These are phyloP conservation scores for Pseudofabraea citricarpa DNA, from an alignment of 2,329 filamentous ascomycete genomes.

Conservation along the genomic window DNA sequence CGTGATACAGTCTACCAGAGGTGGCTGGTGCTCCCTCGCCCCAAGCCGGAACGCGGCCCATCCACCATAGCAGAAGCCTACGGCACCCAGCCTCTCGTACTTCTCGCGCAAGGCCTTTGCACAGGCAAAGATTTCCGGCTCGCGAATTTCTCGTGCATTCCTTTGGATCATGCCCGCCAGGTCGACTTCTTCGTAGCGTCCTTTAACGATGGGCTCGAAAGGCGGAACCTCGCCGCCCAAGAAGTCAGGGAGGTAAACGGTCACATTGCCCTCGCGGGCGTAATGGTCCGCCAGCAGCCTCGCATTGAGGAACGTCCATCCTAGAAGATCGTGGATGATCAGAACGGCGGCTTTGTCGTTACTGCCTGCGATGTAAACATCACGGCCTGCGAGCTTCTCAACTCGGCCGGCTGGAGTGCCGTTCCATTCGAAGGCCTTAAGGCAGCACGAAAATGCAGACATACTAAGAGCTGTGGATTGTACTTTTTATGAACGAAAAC, in stretches of 20 bases:
- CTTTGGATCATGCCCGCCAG: slow-evolving; percentile 8
- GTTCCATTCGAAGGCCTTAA: slow-evolving; percentile 36
- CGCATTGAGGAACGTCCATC: slow-evolving; percentile 39
- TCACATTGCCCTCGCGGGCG: slow-evolving; percentile 37
- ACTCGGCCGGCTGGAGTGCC: slow-evolving; percentile 31
- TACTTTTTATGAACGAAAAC: too few relatives aligned
- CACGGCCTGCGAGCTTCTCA: slow-evolving; percentile 26
- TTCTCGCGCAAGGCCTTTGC: slow-evolving; percentile 6
- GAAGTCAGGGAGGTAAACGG: slow-evolving; percentile 36
- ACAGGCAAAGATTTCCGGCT: slow-evolving; percentile 14
- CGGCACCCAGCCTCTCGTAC: slow-evolving; percentile 11
- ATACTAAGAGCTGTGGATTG: too few relatives aligned
- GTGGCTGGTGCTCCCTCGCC: slow-evolving; percentile 26
- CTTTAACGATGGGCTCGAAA: slow-evolving; percentile 4
- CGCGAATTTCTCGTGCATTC: slow-evolving; percentile 11
- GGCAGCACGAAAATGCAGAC: too few relatives aligned
- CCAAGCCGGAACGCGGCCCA: slow-evolving; percentile 16
- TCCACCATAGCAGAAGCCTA: slow-evolving; percentile 17
- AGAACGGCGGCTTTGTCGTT: slow-evolving; percentile 31
- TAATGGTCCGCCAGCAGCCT: slow-evolving; percentile 43
- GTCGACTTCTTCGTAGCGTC: slow-evolving; percentile 27
- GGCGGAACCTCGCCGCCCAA: slow-evolving; percentile 13
- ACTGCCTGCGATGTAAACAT: slow-evolving; percentile 33
- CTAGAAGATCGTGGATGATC: slow-evolving; percentile 34
- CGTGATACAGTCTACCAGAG: slow-evolving; percentile 26